These are phyloP conservation scores for Miscanthus lutarioriparius DNA, from an alignment of 176 grass and related monocot species.

Conservation along the genomic window DNA sequence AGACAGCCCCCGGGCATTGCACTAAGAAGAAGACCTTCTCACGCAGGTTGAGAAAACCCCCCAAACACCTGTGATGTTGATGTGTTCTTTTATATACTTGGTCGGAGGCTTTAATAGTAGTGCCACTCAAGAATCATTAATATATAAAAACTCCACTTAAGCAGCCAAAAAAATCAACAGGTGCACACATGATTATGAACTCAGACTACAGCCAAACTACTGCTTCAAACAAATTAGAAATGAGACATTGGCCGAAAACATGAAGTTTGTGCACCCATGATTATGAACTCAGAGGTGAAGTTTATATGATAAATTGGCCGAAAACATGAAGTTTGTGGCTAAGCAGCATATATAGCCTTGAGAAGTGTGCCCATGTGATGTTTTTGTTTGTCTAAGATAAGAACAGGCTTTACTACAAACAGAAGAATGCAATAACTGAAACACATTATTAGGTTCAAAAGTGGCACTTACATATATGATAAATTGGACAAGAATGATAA, in stretches of 20 bases:
- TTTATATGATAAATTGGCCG: background rate
- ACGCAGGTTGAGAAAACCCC: too few relatives aligned
- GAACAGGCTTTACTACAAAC: slow-evolving; percentile 1
- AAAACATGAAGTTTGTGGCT: background rate
- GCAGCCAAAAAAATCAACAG: background rate
- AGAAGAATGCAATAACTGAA: slow-evolving; percentile 8
- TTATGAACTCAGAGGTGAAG: background rate
- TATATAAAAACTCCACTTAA: background rate
- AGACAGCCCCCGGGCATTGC: too few relatives aligned
- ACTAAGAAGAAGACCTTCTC: too few relatives aligned
- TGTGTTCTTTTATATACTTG: background rate
- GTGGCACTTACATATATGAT: background rate
- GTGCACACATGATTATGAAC: background rate
- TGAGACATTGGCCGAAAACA: background rate
- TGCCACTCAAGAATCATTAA: too few relatives aligned
- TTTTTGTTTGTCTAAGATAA: background rate
- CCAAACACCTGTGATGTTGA: too few relatives aligned
- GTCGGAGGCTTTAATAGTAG: background rate
- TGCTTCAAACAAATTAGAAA: background rate
- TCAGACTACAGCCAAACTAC: background rate
- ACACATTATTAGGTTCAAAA: background rate
- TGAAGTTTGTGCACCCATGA: background rate
- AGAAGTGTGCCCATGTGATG: background rate
- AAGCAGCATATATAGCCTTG: slow-evolving; percentile 15
- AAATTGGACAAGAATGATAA: background rate